Evolutionary conservation across 2,329 filamentous ascomycete species (phyloP), one percentile per base, ranked within the genome.

Genomic region (Colletotrichum sp.): DNA sequence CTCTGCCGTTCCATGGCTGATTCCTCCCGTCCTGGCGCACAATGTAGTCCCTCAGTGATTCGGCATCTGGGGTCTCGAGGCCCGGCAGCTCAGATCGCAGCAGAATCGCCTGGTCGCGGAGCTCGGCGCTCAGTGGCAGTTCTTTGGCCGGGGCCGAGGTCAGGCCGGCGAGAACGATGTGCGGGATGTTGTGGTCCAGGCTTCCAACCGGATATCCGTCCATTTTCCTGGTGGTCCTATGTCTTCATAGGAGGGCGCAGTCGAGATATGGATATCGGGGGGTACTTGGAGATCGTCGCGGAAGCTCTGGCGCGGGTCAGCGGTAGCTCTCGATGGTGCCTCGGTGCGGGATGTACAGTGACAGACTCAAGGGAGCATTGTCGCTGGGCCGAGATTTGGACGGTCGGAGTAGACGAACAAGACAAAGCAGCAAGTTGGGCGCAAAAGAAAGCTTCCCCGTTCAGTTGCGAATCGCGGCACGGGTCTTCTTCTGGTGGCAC

Each of bases 141-240:
- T 87, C 82, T 78, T 88, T 79, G 30, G 82, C 80, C 84, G 86
- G 60, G 75, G 80, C 79, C 82, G 82, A 82, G 85, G 83, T 77
- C 7, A 98, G 90, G 15, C 96, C 97, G 48, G 95, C 95, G 39
- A 98, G 90, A 63, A 98, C 88, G 77, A 98, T 86, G 73, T 98
- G 90, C 44, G 96, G 96, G 80, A 98, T 90, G 85, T 97, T 98
- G 86, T 97, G 96, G 83, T 93, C 92, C 84, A 98, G 89, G 87
- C 96, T 98, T 84, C 93, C 94, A 74, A 87, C 84, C 71, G 94
- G 94, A 85, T 95, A 96, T 80, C 91, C 94, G 85, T 97, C 94
- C 95, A 97, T 97, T 77, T 79, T 82, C 22, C 32, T 30, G 67
- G 28, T 32, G 19, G 22, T 57, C 60, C 55, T 52, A 48, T 63